These are phyloP conservation scores for Tulasnella sp. DNA, from an alignment of 768 basidiomycete genomes.

Conservation along the genomic window DNA sequence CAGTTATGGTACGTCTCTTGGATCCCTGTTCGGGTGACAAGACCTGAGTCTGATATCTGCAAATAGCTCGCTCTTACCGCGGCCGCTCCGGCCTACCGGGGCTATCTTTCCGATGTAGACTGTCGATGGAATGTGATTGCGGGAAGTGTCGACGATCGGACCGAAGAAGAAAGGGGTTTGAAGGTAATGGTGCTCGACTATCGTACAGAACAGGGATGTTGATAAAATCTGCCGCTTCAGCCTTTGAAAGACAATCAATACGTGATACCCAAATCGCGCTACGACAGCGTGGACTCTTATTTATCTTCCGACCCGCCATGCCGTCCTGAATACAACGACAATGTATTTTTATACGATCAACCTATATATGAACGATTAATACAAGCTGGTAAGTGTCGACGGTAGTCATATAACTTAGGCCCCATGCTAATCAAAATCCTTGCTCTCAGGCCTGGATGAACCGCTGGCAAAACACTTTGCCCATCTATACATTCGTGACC, in stretches of 20 bases:
- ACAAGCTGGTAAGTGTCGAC: slow-evolving; percentile 49
- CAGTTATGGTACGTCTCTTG: slow-evolving; percentile 66
- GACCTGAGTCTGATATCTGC: not conserved
- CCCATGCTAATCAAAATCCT: not conserved
- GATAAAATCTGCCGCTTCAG: slow-evolving; percentile 28
- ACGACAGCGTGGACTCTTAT: slow-evolving; percentile 92
- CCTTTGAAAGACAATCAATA: slow-evolving; percentile 64
- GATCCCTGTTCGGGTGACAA: not conserved
- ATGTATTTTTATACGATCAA: slow-evolving; percentile 64
- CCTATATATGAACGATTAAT: slow-evolving; percentile 59
- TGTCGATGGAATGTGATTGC: slow-evolving; percentile 99
- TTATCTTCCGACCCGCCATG: slow-evolving; percentile 80
- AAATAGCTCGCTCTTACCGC: slow-evolving; percentile 82
- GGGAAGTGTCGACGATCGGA: slow-evolving; percentile 96
- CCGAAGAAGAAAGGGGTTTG: slow-evolving; percentile 83
- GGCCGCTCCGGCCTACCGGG: slow-evolving; percentile 89
- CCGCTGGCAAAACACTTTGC: slow-evolving; percentile 83
- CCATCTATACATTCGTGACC: slow-evolving; percentile 96
- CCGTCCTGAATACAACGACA: slow-evolving; percentile 91
- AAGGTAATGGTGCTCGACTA: slow-evolving; percentile 38
- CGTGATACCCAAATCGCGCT: slow-evolving; percentile 90
- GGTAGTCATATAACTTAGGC: not conserved
- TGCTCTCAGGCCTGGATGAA: slow-evolving; percentile 61
- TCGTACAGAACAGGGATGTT: not conserved
- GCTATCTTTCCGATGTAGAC: slow-evolving; percentile 92